Conservation (phyloP, 805 yeast species). For the Saturnispora bothae region DNA sequence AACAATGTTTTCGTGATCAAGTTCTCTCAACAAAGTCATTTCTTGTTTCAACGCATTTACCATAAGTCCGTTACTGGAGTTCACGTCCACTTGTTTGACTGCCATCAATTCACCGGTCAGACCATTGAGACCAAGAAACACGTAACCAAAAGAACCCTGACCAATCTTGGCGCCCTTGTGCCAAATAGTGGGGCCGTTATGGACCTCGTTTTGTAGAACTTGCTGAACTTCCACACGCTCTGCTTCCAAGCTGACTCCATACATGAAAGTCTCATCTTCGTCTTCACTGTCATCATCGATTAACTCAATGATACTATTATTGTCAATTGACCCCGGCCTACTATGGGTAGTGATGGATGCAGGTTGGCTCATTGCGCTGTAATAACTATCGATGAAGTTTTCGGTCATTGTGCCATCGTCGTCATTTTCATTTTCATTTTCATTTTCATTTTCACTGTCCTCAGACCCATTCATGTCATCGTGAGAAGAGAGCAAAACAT, state of each 20-base stretch:
- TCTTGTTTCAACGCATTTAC: conserved; percentile 76
- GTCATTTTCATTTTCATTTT: conserved; percentile 14
- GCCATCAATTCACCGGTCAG: conserved; percentile 94
- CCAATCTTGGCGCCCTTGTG: conserved; percentile 89
- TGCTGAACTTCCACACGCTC: conserved; percentile 16
- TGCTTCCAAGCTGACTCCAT: conserved; percentile 20
- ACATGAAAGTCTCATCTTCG: conserved; percentile 12
- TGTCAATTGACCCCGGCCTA: background rate
- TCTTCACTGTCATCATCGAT: conserved; percentile 31
- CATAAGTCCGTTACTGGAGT: conserved; percentile 36
- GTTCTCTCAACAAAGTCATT: conserved; percentile 61
- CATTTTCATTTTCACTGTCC: conserved; percentile 2
- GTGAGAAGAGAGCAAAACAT: conserved; percentile 43
- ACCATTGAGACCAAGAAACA: conserved; percentile 84
- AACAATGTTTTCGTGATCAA: conserved; percentile 88
- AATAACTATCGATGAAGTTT: conserved; percentile 2
- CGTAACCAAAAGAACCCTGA: conserved; percentile 90
- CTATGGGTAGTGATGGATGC: conserved; percentile 3
- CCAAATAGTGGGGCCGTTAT: conserved; percentile 71
- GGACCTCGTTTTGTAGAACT: conserved; percentile 30
- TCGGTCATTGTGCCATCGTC: conserved; percentile 2
- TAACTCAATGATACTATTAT: conserved; percentile 37
- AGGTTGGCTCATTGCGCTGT: conserved; percentile 10
- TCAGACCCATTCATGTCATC: conserved; percentile 27
- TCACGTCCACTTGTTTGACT: conserved; percentile 82